Evolutionary conservation across 2,329 filamentous ascomycete species (phyloP), one percentile per base, ranked within the genome.

Genomic region (Teratosphaeria gauchensis): DNA sequence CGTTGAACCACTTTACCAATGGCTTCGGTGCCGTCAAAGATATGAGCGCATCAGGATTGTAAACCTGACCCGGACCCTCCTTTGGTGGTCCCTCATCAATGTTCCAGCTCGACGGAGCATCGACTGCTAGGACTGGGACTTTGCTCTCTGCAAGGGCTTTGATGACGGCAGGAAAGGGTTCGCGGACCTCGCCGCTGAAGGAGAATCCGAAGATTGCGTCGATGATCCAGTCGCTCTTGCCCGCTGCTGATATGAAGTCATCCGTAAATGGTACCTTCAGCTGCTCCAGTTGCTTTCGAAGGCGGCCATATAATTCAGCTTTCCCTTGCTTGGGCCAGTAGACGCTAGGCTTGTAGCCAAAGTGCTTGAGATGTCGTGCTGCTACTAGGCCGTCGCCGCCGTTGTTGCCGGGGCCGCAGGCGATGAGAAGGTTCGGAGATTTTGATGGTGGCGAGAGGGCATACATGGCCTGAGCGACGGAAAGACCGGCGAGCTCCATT

Each of bases 151-250:
- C 84, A 42, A 99, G 79, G 7, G 88, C 85, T 61, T 82, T 78
- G 66, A 99, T 95, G 14, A 96, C 88, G 0, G 80, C 80, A 0
- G 87, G 86, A 70, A 97, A 99, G 1, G 94, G 94, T 64, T 95
- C 90, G n/a, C 94, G 86, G 56, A 99, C 87, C 64, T 94, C 87
- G 6, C 92, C 92, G 1, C 86, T 87, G 76, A 99, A 99, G 61
- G 88, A 94, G 77, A 99, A 99, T 7, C 90, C 87, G 71, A 99
- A 99, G 62, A 99, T 90, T 9, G 94, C 90, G 74, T 99, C 94
- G 59, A 99, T 79, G 56, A 99, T 76, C 65, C 95, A 88, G 70
- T 96, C 88, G 1, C 88, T 82, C 56, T 84, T 79, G 53, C 78
- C 75, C 6, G 95, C 72, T 4, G 89, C 86, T 4, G 76, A 66